phyloP scores from a whole-genome alignment of 371 early-diverging fungal genomes.

The Mortierella polycephala region DNA sequence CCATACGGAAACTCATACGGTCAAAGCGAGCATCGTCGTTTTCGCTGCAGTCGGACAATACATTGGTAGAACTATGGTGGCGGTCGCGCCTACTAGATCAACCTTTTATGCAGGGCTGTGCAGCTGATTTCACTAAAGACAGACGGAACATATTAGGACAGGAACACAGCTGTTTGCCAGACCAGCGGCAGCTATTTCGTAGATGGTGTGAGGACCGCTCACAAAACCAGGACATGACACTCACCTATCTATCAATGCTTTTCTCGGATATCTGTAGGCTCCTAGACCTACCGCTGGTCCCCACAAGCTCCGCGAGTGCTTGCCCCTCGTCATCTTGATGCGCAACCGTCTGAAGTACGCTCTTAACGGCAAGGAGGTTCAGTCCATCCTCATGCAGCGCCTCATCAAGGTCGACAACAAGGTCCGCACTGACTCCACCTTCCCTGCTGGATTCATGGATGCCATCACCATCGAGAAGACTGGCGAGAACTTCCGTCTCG shows the following conservation, averaged over 20 bases:
- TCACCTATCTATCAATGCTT: background rate
- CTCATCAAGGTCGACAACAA: conserved; percentile 99
- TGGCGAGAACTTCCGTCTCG: conserved; percentile 99
- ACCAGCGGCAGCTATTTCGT: too few species aligned
- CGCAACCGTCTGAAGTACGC: conserved; percentile 99
- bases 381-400: conserved; percentile 97
- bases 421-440: conserved; percentile 98
- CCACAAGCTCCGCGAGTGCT: conserved; percentile 99
- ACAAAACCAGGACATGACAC: background rate
- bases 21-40: too few species aligned
- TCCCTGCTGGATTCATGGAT: conserved; percentile 99
- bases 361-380: conserved; percentile 97
- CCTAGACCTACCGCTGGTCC: conserved; percentile 99
- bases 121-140: too few species aligned
- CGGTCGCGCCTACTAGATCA: too few species aligned
- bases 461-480: conserved; percentile 99
- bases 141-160: too few species aligned
- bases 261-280: conserved; percentile 70
- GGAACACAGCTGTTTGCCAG: too few species aligned
- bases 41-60: too few species aligned
- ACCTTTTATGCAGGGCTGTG: too few species aligned
- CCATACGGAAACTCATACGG: too few species aligned
- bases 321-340: conserved; percentile 98
- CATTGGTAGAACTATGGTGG: too few species aligned
- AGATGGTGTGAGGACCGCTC: background rate